A percentile compares a stretch with the other conserved stretches of the same genome.
These are phyloP conservation scores for Acarospora socialis DNA, from an alignment of 2,329 filamentous ascomycete species.

Conservation along the genomic window DNA sequence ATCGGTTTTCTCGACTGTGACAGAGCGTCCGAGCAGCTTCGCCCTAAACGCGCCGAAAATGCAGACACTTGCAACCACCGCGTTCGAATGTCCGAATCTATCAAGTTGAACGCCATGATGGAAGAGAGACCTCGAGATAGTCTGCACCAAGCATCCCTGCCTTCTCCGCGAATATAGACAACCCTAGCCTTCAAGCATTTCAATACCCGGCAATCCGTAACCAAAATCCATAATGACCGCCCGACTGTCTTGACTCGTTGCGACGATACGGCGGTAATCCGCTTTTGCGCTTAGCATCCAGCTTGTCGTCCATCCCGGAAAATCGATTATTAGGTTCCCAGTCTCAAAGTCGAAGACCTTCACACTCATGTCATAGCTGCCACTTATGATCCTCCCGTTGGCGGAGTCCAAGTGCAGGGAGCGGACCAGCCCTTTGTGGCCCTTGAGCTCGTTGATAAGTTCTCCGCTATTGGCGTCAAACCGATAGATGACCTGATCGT, in stretches of 20 bases:
- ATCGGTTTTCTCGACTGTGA: too few relatives aligned
- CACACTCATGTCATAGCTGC: conserved; percentile 89
- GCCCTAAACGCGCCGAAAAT: too few relatives aligned
- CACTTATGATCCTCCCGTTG: conserved; percentile 75
- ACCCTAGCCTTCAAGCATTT: conserved; percentile 37
- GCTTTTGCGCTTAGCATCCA: conserved; percentile 96
- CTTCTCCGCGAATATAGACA: too few relatives aligned
- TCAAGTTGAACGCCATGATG: too few relatives aligned
- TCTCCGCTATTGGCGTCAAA: conserved; percentile 88
- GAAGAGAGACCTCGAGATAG: too few relatives aligned
- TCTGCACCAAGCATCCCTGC: conserved; percentile 16
- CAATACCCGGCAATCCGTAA: conserved; percentile 39
- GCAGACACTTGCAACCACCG: too few relatives aligned
- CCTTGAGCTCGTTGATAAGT: conserved; percentile 63
- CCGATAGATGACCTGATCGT: conserved; percentile 88
- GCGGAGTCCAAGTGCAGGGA: conserved; percentile 81
- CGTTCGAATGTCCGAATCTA: too few relatives aligned
- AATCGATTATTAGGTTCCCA: conserved; percentile 63
- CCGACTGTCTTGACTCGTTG: conserved; percentile 85
- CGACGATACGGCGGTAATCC: conserved; percentile 87
- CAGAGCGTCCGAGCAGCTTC: too few relatives aligned
- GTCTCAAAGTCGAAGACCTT: conserved; percentile 84
- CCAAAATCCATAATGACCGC: conserved; percentile 92
- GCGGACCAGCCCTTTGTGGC: conserved; percentile 74
- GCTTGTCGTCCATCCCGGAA: conserved; percentile 88